Evolutionary conservation across 2,329 filamentous ascomycete species (phyloP), one percentile per base, ranked within the genome.

Genomic region (Didymosphaeria variabile): DNA sequence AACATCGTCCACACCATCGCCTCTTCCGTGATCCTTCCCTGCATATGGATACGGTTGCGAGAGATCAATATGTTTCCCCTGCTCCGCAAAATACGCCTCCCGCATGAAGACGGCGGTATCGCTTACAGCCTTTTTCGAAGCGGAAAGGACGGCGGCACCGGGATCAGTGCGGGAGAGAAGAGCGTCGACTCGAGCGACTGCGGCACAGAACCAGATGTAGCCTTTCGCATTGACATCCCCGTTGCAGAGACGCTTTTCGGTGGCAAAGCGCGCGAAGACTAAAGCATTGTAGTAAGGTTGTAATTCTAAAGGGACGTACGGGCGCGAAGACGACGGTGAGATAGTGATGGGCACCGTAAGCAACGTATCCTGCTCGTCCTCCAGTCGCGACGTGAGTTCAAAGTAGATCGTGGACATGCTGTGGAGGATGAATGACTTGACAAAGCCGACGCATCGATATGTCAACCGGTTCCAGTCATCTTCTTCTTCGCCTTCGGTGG

Each of bases 191-290:
- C 70, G 67, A 1, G 72, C 70, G 13, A 70, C 50, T 1, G 64
- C 69, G 45, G 65, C 70, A 6, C 46, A 49, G 4, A 69, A 31
- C 51, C 70, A 72, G 7, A 69, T 60, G 3, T 55, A 52, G 6
- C 68, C 70, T 59, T 75, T 75, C 5, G 63, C 63, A 40, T 73
- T 74, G 12, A 66, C 68, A 17, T 74, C 71, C 60, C 71, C 72
- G n/a, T 65, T 65, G 10, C 59, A 58, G 5, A 73, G 21, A 7
- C 72, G 69, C 1, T 59, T 46, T 7, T 62, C 38, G 13, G 64
- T 53, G 15, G 32, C 68, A 7, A 55, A 26, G 10, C 60, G 57
- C 5, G 67, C 61, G 3, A 50, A 54, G 10, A 61, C 49, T 0
- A 71, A 51, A 7, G 64, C 58, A 15, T 60, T 29, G 38, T 64